Evolutionary conservation across 1,284 basidiomycete species (phyloP).

Genomic region (Wolfiporia cocos): DNA sequence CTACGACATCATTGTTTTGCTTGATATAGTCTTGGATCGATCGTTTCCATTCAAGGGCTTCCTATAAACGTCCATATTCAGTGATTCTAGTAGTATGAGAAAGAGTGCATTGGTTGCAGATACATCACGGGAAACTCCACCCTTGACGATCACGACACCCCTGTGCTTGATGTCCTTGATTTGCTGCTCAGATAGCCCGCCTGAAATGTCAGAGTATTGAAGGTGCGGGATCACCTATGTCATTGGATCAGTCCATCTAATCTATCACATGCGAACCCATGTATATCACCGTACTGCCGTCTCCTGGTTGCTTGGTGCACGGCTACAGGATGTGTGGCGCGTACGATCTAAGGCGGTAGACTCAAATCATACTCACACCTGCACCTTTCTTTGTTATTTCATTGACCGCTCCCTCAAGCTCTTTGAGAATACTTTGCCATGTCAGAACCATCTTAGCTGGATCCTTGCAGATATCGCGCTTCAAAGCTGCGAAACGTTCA

Average conservation of each 20-base stretch:
- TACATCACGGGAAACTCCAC: conserved; percentile 50
- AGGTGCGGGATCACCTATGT: conserved; percentile 57
- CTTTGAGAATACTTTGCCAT: conserved; percentile 50
- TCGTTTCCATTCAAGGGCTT: conserved; percentile 59
- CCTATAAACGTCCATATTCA: conserved; percentile 26
- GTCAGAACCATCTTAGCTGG: conserved; percentile 33
- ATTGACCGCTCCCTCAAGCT: conserved; percentile 37
- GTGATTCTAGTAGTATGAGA: conserved; percentile 6
- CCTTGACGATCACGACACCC: conserved; percentile 57
- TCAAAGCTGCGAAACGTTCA: conserved; percentile 51
- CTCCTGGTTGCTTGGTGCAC: too few species aligned
- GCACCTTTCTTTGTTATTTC: conserved; percentile 35
- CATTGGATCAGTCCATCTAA: too few species aligned
- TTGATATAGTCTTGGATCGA: conserved; percentile 50
- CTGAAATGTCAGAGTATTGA: conserved; percentile 40
- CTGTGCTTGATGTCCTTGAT: conserved; percentile 42
- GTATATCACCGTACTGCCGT: too few species aligned
- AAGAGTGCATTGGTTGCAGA: not conserved
- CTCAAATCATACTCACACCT: conserved; percentile 12
- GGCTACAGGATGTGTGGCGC: too few species aligned
- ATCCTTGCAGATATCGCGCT: conserved; percentile 49
- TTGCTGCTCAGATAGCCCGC: conserved; percentile 34
- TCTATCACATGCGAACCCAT: not conserved
- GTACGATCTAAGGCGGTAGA: too few species aligned
- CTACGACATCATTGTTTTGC: conserved; percentile 42